Base-by-base conservation (phyloP, 2,329 filamentous ascomycete species). In the Fonsecaea erecta region DNA sequence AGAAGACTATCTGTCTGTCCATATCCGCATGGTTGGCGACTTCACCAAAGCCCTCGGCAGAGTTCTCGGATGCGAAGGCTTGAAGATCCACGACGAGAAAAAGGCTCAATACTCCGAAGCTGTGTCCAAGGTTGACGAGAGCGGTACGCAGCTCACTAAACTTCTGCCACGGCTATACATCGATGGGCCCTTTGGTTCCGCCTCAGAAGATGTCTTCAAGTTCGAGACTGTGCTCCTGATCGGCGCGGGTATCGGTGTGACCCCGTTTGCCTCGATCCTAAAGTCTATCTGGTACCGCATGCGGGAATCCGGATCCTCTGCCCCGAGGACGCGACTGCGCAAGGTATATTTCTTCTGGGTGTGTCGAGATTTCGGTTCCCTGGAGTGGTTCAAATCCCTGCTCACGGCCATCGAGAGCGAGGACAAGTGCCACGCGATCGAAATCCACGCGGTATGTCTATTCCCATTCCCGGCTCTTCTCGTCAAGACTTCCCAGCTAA, bases 331-430 rank as follows among this genome's bases (percentile, higher is more conserved):
- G 1, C 85, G 90, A 2, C 83, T 96, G 48, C 85, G 88, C 73
- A 96, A 95, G 78, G 91, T 96, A 18, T 96, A 95, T 81, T 95
- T 95, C 82, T 93, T 95, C 85, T 95, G 92, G 92, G 88, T 95
- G 68, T 94, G 91, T 82, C 85, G 91, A 77, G 91, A 95, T 77
- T 94, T 94, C 74, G 91, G 89, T 37, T 92, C 90, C 0, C 93
- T 95, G 72, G 91, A 95, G 81, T 96, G 92, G 92, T 95, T 96
- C 83, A 85, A 90, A 54, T 93, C 90, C 21, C 81, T 96, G 65
- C 85, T 96, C 14, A 83, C 93, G 68, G 92, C 92, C 61, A 94
- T 96, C 73, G 92, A 95, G 79, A 89, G 90, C 0, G 91, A 95
- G 80, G 92, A 96, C 79, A 83, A 92, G 68, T 89, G 92, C 74